Percentiles rank a stretch among this genome's conserved stretches.
These are phyloP conservation scores for Ogataea siamensis DNA, from an alignment of 805 yeast genomes.

Conservation along the genomic window DNA sequence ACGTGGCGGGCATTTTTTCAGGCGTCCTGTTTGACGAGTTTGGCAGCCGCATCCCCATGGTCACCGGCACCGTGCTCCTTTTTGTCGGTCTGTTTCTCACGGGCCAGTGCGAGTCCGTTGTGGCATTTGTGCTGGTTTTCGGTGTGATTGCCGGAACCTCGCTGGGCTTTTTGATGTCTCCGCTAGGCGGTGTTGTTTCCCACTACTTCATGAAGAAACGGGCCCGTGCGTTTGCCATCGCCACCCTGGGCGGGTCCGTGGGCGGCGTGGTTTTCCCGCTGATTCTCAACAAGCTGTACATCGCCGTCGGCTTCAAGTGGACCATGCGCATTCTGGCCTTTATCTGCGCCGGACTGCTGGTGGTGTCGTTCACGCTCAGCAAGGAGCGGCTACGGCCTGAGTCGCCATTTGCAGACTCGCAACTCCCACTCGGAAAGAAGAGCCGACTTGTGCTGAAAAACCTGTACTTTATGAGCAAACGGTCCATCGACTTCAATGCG, in stretches of 20 bases:
- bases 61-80: conserved; percentile 40
- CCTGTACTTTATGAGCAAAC: conserved; percentile 17
- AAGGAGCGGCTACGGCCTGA: conserved; percentile 34
- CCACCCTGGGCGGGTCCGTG: conserved; percentile 56
- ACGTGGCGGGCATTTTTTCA: conserved; percentile 46
- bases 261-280: conserved; percentile 67
- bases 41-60: conserved; percentile 45
- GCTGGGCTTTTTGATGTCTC: conserved; percentile 42
- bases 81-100: conserved; percentile 51
- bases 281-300: conserved; percentile 44
- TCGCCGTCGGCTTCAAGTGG: conserved; percentile 57
- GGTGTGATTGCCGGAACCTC: conserved; percentile 41
- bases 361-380: conserved; percentile 33
- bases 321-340: conserved; percentile 50
- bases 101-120: conserved; percentile 41
- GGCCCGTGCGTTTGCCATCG: conserved; percentile 35
- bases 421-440: conserved; percentile 9
- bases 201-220: conserved; percentile 45
- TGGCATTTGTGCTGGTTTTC: conserved; percentile 43
- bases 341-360: conserved; percentile 23
- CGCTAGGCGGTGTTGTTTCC: conserved; percentile 44
- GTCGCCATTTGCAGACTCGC: conserved; percentile 12
- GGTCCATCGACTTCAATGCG: conserved; percentile 31
- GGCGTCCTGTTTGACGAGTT: conserved; percentile 59
- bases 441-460: conserved; percentile 12